Conservation (phyloP, 352 stramenopile species). For the Phytophthora lateralis region DNA sequence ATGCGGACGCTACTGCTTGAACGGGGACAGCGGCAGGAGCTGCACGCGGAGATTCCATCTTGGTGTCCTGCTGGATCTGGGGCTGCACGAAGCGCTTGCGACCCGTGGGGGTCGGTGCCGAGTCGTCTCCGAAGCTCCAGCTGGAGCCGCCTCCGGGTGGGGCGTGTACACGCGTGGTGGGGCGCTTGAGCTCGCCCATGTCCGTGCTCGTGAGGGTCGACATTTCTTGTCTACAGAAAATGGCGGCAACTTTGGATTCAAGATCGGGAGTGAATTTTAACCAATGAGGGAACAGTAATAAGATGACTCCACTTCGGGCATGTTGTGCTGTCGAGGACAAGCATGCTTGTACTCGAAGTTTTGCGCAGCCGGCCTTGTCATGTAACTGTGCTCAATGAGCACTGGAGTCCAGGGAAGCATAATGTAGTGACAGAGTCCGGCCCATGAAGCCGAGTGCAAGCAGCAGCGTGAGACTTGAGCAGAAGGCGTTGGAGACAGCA, state of each 20-base stretch:
- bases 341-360: too few species aligned
- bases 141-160: constrained; percentile 79
- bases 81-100: constrained; percentile 37
- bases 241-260: neutral
- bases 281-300: neutral
- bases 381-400: too few species aligned
- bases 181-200: constrained; percentile 84
- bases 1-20: constrained; percentile 18
- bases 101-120: constrained; percentile 19
- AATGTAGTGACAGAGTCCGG: too few species aligned
- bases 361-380: too few species aligned
- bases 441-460: too few species aligned
- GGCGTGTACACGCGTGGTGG: constrained; percentile 81
- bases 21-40: constrained; percentile 26
- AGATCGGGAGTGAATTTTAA: neutral
- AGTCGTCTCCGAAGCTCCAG: constrained; percentile 72
- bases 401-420: too few species aligned
- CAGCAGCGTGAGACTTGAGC: neutral
- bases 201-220: constrained; percentile 86
- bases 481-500: constrained; percentile 1
- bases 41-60: constrained; percentile 50
- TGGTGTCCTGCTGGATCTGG: constrained; percentile 28
- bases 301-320: neutral
- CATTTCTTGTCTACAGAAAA: constrained; percentile 41
- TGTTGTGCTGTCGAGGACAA: too few species aligned